Conservation (phyloP, 345 rosid species). For the Melastoma malabathricum region DNA sequence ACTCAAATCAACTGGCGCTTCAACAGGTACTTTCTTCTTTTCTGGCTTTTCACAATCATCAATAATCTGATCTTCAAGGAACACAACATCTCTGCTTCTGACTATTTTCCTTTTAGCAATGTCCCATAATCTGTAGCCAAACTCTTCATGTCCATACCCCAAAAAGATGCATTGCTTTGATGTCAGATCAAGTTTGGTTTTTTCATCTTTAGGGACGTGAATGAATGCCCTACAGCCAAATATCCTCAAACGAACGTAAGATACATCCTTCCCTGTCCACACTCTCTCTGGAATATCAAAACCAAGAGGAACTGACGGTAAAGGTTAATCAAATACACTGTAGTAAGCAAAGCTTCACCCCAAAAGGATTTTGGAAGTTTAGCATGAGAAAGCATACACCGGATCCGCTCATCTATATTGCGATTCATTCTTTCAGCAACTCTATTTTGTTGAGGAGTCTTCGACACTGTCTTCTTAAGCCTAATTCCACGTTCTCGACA, state of each 20-base stretch:
- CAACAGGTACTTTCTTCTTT: not conserved
- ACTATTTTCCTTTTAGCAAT: not conserved
- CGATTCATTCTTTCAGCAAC: not conserved
- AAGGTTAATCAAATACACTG: not conserved
- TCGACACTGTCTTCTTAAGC: not conserved
- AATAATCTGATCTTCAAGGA: not conserved
- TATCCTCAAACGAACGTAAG: not conserved
- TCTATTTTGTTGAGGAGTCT: slow-evolving; percentile 1
- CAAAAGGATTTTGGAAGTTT: no score
- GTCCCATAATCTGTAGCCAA: not conserved
- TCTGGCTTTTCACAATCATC: not conserved
- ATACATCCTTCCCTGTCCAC: not conserved
- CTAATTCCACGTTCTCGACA: not conserved
- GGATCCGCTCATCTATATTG: not conserved
- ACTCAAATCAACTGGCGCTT: not conserved
- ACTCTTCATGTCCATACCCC: not conserved
- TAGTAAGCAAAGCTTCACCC: no score
- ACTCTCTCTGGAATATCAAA: not conserved
- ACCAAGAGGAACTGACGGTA: not conserved
- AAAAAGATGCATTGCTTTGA: slow-evolving; percentile 2
- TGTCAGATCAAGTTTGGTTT: not conserved
- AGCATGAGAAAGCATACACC: no score
- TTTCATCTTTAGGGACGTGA: slow-evolving; percentile 4
- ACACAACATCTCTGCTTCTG: not conserved
- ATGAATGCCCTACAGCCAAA: not conserved